Evolutionary conservation across 2,329 filamentous ascomycete genomes (phyloP).

Genomic region (Pseudocercospora musae): DNA sequence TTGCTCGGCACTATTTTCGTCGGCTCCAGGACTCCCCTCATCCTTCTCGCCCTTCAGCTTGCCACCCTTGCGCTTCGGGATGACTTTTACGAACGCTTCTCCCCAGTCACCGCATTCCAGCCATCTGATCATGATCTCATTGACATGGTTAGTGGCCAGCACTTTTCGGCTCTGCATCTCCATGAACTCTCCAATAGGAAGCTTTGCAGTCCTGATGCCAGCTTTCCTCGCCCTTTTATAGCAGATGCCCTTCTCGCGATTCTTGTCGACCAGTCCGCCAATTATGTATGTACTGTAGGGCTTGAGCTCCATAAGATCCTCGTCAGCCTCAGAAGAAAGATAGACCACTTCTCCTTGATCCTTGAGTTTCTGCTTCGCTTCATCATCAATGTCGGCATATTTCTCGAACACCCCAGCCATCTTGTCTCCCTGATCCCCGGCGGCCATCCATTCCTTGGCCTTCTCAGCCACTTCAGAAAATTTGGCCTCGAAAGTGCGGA

Average conservation of each 20-base stretch:
- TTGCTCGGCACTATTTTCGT: background rate
- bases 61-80: constrained; percentile 86
- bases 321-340: constrained; percentile 83
- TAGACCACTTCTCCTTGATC: constrained; percentile 67
- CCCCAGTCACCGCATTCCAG: constrained; percentile 89
- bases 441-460: constrained; percentile 66
- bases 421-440: constrained; percentile 38
- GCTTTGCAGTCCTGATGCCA: constrained; percentile 79
- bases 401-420: constrained; percentile 27
- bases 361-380: constrained; percentile 22
- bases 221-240: constrained; percentile 73
- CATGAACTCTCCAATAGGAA: constrained; percentile 95
- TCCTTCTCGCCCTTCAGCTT: constrained; percentile 43
- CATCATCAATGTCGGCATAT: constrained; percentile 22
- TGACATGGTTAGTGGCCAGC: constrained; percentile 89
- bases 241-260: constrained; percentile 91
- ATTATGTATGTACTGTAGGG: constrained; percentile 90
- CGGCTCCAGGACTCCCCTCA: background rate
- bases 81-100: constrained; percentile 78
- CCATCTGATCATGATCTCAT: constrained; percentile 95
- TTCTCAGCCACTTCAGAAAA: constrained; percentile 67
- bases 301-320: constrained; percentile 77
- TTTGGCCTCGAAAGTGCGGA: constrained; percentile 69
- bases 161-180: constrained; percentile 84
- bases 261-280: constrained; percentile 92